These are phyloP conservation scores for Fusarium piperis DNA, from an alignment of 2,329 filamentous ascomycete species.

Conservation along the genomic window DNA sequence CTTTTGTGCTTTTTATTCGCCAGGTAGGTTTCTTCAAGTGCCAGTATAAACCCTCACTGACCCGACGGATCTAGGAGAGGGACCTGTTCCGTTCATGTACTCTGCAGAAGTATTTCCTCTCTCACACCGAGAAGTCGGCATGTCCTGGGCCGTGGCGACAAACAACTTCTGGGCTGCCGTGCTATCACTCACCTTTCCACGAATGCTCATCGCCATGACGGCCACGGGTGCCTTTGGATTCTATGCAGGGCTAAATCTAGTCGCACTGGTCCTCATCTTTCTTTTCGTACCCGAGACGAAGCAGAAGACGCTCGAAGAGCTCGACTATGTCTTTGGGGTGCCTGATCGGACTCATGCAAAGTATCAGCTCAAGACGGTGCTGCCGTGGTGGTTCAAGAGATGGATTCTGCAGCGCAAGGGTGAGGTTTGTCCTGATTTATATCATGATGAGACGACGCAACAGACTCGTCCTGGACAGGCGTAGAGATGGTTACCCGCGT, in stretches of 20 bases:
- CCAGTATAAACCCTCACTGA: not conserved
- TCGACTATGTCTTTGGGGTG: constrained; percentile 60
- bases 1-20: constrained; percentile 71
- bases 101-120: constrained; percentile 69
- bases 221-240: constrained; percentile 50
- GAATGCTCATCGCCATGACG: constrained; percentile 51
- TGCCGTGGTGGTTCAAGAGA: constrained; percentile 51
- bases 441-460: constrained; percentile 7
- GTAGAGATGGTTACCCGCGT: not conserved
- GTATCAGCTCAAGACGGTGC: constrained; percentile 51
- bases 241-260: constrained; percentile 58
- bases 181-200: constrained; percentile 58
- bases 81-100: constrained; percentile 67
- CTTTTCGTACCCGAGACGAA: constrained; percentile 62
- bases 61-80: constrained; percentile 52
- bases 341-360: constrained; percentile 50
- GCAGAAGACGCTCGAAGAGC: constrained; percentile 60
- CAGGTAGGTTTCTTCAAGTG: constrained; percentile 48
- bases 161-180: constrained; percentile 62
- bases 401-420: constrained; percentile 20
- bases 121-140: constrained; percentile 68
- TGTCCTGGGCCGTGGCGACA: constrained; percentile 68
- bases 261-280: constrained; percentile 59
- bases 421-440: constrained; percentile 14
- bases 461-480: not conserved